Base-by-base conservation (phyloP, 306 rosid genomes). In the Echinosophora koreensis region DNA sequence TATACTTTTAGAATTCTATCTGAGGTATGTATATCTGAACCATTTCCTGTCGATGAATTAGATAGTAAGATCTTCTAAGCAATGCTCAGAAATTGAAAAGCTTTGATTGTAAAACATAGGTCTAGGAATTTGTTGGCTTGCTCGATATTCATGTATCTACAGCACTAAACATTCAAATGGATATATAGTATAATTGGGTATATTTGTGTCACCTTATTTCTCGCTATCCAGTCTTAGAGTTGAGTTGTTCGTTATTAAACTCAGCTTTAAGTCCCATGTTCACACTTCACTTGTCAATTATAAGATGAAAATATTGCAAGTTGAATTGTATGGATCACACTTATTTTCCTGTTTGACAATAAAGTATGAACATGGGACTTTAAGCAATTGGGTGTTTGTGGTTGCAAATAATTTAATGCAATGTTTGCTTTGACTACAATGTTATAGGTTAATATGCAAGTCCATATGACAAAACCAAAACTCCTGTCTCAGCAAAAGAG, bases 341-440 rank as follows among this genome's bases (percentile, higher is more conserved):
- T 35, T 35, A 30, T 77, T 17, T 49, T 37, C 76, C 44, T 17
- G 64, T 69, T 74, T 58, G 76, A 66, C 64, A 46, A n/a, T 22
- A 8, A 11, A 22, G 65, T 13, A 60, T 22, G 77, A 68, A 67
- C 12, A 28, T 58, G 22, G 34, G 76, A 74, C 76, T 69, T 66
- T 4, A 38, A 74, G 80, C 28, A 66, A 44, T 56, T 64, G 15
- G 3, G 70, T 66, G 63, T 66, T 59, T 22, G 59, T 74, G 61
- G 70, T 82, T 55, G 79, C 65, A 35, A 12, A 47, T 80, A 37
- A 39, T 71, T 50, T 65, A 77, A 72, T 65, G 69, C 73, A 46
- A 14, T 51, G 70, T 71, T 44, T 73, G 73, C 49, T 65, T 66
- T 71, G 37, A 68, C 66, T 58, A 3, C 66, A 71, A 72, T 49